A percentile compares a stretch with the other conserved stretches of the same genome.
These are phyloP conservation scores for Ustilago vetiveriae DNA, from an alignment of 1,284 basidiomycete genomes.

Conservation along the genomic window DNA sequence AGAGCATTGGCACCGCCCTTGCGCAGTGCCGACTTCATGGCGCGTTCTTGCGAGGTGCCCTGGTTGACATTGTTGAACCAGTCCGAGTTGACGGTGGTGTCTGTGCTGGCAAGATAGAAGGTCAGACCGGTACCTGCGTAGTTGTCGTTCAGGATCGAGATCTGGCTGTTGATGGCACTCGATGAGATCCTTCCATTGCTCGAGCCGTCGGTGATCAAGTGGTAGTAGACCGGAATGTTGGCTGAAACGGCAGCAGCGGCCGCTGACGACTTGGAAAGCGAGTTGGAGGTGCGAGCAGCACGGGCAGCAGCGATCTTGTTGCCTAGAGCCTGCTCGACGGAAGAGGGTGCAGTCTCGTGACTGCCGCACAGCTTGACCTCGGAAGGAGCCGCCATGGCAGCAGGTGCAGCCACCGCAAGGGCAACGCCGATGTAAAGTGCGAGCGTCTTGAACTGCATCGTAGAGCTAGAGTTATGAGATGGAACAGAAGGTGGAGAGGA, in stretches of 20 bases:
- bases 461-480: background rate
- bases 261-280: constrained; percentile 1
- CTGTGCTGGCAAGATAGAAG: constrained; percentile 70
- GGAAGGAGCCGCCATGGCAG: constrained; percentile 21
- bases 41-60: constrained; percentile 69
- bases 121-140: constrained; percentile 70
- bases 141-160: constrained; percentile 72
- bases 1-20: constrained; percentile 70
- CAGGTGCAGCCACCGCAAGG: constrained; percentile 18
- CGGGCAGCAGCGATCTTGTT: constrained; percentile 10
- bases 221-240: constrained; percentile 42
- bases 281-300: background rate
- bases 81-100: constrained; percentile 67
- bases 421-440: constrained; percentile 20
- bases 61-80: constrained; percentile 72
- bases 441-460: constrained; percentile 39
- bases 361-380: constrained; percentile 21
- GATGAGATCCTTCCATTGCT: constrained; percentile 35
- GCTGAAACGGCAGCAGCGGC: constrained; percentile 20
- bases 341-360: constrained; percentile 19
- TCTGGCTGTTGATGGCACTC: constrained; percentile 64
- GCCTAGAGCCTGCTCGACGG: constrained; percentile 22
- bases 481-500: background rate
- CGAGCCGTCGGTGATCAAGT: constrained; percentile 48
- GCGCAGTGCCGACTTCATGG: constrained; percentile 72